Evolutionary conservation across 148 eudicot species (phyloP).

Genomic region (Dysphania ambrosioides): DNA sequence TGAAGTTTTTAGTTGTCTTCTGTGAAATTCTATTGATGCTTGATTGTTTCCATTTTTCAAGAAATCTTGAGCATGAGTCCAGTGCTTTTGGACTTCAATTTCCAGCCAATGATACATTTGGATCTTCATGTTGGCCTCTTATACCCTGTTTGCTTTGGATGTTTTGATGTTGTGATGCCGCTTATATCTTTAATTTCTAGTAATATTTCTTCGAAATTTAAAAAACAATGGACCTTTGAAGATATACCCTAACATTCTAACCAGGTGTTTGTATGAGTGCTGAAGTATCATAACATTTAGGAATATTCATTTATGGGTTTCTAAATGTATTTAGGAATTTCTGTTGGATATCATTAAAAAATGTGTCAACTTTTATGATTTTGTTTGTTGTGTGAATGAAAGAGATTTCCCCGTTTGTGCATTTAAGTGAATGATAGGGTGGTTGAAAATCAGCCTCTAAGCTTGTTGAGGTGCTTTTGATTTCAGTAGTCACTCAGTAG

Average conservation of each 20-base stretch:
- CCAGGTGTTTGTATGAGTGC: neutral
- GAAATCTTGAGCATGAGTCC: neutral
- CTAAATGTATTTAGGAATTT: no score
- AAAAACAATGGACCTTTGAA: neutral
- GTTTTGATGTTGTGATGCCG: neutral
- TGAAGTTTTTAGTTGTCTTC: slow-evolving; percentile 3
- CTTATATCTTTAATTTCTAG: neutral
- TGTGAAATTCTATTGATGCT: neutral
- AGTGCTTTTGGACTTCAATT: neutral
- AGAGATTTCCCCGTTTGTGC: neutral
- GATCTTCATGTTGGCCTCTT: neutral
- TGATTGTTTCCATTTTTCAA: neutral
- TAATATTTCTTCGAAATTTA: neutral
- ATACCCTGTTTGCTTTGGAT: neutral
- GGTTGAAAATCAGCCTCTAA: neutral
- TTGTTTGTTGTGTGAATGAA: no score
- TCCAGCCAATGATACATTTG: neutral
- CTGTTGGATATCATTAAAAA: no score
- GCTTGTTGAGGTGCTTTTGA: slow-evolving; percentile 3
- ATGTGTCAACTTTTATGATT: no score
- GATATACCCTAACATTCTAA: neutral
- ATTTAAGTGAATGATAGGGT: neutral
- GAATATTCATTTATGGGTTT: neutral
- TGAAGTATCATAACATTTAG: neutral
- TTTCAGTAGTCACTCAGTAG: neutral